These are phyloP conservation scores for Actinomucor elegans DNA, from an alignment of 371 early-diverging fungal genomes.

Conservation along the genomic window DNA sequence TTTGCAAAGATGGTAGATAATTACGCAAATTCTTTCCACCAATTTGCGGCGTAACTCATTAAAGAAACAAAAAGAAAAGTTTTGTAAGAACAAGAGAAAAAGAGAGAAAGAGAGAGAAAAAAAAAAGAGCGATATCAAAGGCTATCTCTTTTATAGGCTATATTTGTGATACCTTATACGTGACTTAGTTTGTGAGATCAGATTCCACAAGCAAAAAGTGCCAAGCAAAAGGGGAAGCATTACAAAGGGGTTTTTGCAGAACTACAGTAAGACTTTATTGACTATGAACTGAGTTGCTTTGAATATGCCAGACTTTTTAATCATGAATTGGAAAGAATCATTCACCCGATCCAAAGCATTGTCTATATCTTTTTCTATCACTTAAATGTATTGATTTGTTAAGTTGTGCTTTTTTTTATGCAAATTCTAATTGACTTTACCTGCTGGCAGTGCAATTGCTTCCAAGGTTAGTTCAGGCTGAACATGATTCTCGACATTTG, in stretches of 20 bases:
- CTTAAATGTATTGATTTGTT: neutral
- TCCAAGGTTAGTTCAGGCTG: constrained; percentile 1
- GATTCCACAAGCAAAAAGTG: too few relatives aligned
- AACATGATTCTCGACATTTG: constrained; percentile 9
- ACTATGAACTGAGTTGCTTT: constrained; percentile 4
- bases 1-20: neutral
- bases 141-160: neutral
- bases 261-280: too few relatives aligned
- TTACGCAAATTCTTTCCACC: constrained; percentile 47
- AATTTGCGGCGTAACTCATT: constrained; percentile 21
- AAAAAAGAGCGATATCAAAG: neutral
- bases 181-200: too few relatives aligned
- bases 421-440: neutral
- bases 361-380: neutral
- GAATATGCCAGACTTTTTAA: constrained; percentile 5
- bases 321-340: neutral
- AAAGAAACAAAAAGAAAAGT: neutral
- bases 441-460: neutral
- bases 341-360: neutral
- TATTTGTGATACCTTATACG: too few relatives aligned
- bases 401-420: neutral
- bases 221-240: too few relatives aligned
- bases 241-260: too few relatives aligned
- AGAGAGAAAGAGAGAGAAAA: neutral
- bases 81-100: neutral